Base-by-base conservation (phyloP, 1,284 basidiomycete species). In the Xanthoconium separans region DNA sequence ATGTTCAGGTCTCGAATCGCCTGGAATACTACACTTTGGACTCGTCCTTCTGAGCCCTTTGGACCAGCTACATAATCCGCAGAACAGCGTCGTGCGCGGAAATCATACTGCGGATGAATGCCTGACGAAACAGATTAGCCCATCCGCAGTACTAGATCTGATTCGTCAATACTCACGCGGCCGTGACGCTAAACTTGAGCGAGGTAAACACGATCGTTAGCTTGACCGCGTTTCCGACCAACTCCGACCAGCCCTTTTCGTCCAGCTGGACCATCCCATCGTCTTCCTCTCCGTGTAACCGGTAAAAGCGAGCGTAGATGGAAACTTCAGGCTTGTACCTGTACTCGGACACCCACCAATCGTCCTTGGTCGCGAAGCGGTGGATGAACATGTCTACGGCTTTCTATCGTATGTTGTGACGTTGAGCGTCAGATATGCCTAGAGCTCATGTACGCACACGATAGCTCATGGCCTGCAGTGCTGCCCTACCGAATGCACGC, bases 261-360 rank as follows among this genome's bases (percentile, higher is more conserved):
- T 68, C 66, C n/a, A 68, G 47, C 33, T 56, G 24, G n/a, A 68
- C 59, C 66, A 68, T 68, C 15, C 63, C 66, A 1, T 68, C 70
- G 50, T 68, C 66, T 10, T 70, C 66, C 8, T 68, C 66, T 34
- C 66, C 66, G 20, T 68, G 66, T 33, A 66, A 39, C 27, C 66
- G 68, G 50, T 60, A 70, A 50, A 68, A 68, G 27, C 69, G 66
- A 39, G 68, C 66, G 45, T 71, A 68, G 29, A 68, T 65, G 15
- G 66, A 55, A 31, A 68, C 66, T 42, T 68, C 69, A 7, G 66
- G 66, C 47, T 71, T 68, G 29, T 68, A 70, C 56, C 53, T 60
- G 48, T 51, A 66, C 47, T 68, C 66, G 30, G 69, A 70, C 66
- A 70, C 64, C 69, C 69, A 68, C 66, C 66, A 68, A 24, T 68